Evolutionary conservation across 2,329 filamentous ascomycete genomes (phyloP).

Genomic region (Epicoccum sorghinum): DNA sequence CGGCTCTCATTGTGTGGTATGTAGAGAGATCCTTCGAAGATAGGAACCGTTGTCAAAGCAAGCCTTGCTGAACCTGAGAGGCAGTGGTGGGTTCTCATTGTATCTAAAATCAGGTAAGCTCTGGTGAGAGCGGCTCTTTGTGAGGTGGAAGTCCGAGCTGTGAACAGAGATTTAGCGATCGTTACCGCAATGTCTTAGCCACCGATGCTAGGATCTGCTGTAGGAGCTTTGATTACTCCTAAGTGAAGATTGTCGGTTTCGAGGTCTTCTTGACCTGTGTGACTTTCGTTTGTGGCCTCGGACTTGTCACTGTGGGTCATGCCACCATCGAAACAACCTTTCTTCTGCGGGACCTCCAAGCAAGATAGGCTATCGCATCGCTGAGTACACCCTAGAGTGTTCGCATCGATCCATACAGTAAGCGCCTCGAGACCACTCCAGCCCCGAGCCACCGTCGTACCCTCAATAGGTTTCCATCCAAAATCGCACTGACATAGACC

Average conservation of each 20-base stretch:
- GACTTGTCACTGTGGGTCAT: not conserved
- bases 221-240: slow-evolving; percentile 10
- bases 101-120: too few species aligned
- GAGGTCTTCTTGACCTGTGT: not conserved
- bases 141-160: too few species aligned
- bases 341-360: slow-evolving; percentile 4
- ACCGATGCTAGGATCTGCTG: not conserved
- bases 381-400: slow-evolving; percentile 1
- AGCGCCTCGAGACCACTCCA: slow-evolving; percentile 14
- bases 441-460: not conserved
- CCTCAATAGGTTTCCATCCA: slow-evolving; percentile 4
- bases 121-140: too few species aligned
- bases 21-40: too few species aligned
- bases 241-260: slow-evolving; percentile 1
- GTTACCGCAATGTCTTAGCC: not conserved
- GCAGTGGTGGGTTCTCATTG: too few species aligned
- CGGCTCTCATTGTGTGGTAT: too few species aligned
- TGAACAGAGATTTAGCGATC: too few species aligned
- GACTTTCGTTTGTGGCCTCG: not conserved
- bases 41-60: too few species aligned
- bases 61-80: too few species aligned
- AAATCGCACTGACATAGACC: slow-evolving; percentile 6
- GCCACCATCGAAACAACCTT: slow-evolving; percentile 3
- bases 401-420: slow-evolving; percentile 6
- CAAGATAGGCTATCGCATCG: slow-evolving; percentile 13